Percentiles rank a stretch among this genome's conserved stretches.
Conservation (phyloP, 108 stramenopile genomes). For the Epithemia pelagica region DNA sequence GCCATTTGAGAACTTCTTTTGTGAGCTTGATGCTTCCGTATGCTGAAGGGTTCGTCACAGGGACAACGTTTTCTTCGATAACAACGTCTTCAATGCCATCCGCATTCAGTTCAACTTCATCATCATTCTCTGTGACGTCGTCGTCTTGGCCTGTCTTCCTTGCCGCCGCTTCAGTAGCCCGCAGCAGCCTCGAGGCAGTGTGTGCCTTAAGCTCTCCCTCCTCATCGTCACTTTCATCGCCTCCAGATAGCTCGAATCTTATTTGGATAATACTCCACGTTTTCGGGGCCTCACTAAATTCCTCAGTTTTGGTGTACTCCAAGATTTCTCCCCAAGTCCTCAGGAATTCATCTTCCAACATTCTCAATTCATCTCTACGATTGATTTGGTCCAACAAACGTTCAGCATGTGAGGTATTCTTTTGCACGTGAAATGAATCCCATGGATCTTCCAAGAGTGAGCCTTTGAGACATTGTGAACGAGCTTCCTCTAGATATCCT, state of each 20-base stretch:
- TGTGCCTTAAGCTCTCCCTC: background rate
- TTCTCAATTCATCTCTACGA: background rate
- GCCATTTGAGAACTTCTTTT: constrained; percentile 41
- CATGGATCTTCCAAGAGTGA: background rate
- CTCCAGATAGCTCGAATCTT: background rate
- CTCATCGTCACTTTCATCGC: background rate
- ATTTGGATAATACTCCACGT: background rate
- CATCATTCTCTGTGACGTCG: background rate
- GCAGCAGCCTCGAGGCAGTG: background rate
- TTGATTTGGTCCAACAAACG: background rate
- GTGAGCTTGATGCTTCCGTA: constrained; percentile 13
- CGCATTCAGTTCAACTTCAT: background rate
- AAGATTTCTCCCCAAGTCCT: background rate
- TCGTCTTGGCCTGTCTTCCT: background rate
- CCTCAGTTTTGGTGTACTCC: background rate
- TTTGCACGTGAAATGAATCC: background rate
- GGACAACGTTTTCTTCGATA: background rate
- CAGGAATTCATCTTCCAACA: background rate
- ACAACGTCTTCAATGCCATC: background rate
- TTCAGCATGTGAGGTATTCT: background rate
- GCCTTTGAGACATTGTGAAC: background rate
- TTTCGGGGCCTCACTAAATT: background rate
- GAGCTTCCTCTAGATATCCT: background rate
- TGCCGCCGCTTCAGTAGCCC: background rate
- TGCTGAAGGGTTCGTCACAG: background rate